Evolutionary conservation across 1,284 basidiomycete genomes (phyloP).

Genomic region (Cryptococcus floricola): DNA sequence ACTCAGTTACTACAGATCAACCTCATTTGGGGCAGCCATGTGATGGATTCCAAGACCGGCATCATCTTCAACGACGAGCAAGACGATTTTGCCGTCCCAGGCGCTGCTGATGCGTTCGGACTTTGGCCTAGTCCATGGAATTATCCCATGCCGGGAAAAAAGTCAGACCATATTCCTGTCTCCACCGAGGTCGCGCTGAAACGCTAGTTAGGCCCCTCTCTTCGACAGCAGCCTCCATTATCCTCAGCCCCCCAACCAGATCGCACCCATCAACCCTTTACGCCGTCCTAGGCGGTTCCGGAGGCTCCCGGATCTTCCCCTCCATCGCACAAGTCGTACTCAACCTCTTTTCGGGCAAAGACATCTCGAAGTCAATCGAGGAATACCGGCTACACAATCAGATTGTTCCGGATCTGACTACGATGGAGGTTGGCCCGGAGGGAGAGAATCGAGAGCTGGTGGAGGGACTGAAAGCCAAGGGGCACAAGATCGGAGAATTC

Average conservation of each 20-base stretch:
- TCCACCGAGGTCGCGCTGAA: not conserved
- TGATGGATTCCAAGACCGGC: constrained; percentile 79
- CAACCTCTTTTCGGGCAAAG: constrained; percentile 76
- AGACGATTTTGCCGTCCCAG: constrained; percentile 86
- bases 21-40: constrained; percentile 73
- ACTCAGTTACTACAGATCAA: constrained; percentile 57
- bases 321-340: constrained; percentile 75
- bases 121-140: constrained; percentile 83
- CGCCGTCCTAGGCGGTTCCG: constrained; percentile 74
- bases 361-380: constrained; percentile 77
- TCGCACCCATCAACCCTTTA: constrained; percentile 53
- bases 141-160: constrained; percentile 79
- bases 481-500: constrained; percentile 65
- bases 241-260: constrained; percentile 57
- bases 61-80: constrained; percentile 82
- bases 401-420: constrained; percentile 64
- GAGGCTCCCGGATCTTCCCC: constrained; percentile 80
- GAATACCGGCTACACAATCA: constrained; percentile 87
- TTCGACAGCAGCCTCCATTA: constrained; percentile 72
- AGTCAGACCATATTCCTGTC: constrained; percentile 38
- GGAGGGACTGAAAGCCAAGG: constrained; percentile 57
- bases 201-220: constrained; percentile 59
- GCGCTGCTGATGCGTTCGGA: constrained; percentile 74
- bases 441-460: constrained; percentile 56
- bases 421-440: constrained; percentile 57